phyloP scores from a whole-genome alignment of 2,329 filamentous ascomycete species.

The Fusarium incarnatum region DNA sequence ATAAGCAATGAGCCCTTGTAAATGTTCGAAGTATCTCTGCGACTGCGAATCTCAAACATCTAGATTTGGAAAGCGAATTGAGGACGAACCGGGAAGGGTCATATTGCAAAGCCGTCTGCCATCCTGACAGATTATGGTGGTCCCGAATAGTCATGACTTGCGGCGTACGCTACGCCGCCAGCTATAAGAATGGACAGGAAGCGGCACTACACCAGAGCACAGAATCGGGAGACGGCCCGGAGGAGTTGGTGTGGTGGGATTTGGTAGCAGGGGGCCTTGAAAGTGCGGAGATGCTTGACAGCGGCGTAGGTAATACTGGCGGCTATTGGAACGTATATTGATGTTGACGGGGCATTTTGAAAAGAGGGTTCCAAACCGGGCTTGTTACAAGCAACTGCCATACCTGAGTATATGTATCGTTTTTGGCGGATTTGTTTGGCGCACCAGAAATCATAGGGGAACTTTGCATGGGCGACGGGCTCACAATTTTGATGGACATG shows the following conservation, averaged over 20 bases:
- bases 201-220: conserved; percentile 11
- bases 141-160: conserved; percentile 12
- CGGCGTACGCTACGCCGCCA: conserved; percentile 12
- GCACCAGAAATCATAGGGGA: conserved; percentile 13
- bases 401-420: background rate
- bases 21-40: conserved; percentile 23
- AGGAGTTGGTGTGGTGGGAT: conserved; percentile 28
- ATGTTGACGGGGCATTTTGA: conserved; percentile 9
- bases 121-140: conserved; percentile 16
- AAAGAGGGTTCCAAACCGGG: background rate
- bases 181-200: conserved; percentile 14
- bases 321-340: background rate
- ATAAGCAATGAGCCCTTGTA: conserved; percentile 50
- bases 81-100: conserved; percentile 16
- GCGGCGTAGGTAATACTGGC: conserved; percentile 8
- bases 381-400: background rate
- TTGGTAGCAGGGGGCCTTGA: conserved; percentile 15
- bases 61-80: conserved; percentile 14
- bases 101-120: conserved; percentile 4
- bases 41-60: conserved; percentile 4
- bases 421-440: conserved; percentile 28
- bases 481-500: conserved; percentile 10
- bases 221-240: conserved; percentile 25
- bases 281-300: conserved; percentile 19
- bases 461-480: conserved; percentile 8